Base-by-base conservation (phyloP, 805 yeast genomes). In the Komagataella populi region DNA sequence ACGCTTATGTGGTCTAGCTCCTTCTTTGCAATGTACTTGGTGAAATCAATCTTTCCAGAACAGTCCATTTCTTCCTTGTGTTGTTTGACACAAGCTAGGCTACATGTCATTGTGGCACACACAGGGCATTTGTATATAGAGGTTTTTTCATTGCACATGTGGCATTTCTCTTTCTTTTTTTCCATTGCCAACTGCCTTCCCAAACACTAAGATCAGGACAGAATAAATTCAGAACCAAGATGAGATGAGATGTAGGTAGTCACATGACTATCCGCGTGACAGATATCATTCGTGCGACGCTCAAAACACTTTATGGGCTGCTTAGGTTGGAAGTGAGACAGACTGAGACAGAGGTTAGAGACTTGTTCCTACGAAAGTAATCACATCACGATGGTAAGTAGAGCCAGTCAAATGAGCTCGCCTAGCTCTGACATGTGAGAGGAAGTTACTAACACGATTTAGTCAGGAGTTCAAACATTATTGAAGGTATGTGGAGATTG, bases 81-180 rank as follows among this genome's bases (percentile, higher is more conserved):
- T 20, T 72, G 61, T 54, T 77, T 79, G 23, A 84, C 86, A 67
- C 96, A 90, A 6, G 59, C 71, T 6, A 86, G 61, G 0, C 85
- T 79, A 62, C 97, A 90, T 0, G 91, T 84, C 52, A 67, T 72
- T 4, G 69, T 63, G 5, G 68, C 66, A 60, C 97, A 90, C 16
- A 83, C 82, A 0, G 96, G 96, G 63, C 97, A 90, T 12, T 74
- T 80, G 62, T 90, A 90, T 59, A 82, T 84, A 52, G 72, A 69
- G 23, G 57, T 62, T 4, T 67, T 59, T 17, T 57, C 58, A 8
- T 63, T 61, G 55, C 86, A 81, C 16, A 78, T 66, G 52, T 65
- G 70, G 56, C 84, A 81, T n/a, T 46, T 49, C 45, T 30, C 39
- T 14, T 30, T 30, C 39, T 30, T 30, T 30, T 30, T 30, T 14